Percentiles rank a stretch among this genome's conserved stretches.
Evolutionary conservation across 2,329 filamentous ascomycete genomes (phyloP).

Genomic region (Cadophora sp.): DNA sequence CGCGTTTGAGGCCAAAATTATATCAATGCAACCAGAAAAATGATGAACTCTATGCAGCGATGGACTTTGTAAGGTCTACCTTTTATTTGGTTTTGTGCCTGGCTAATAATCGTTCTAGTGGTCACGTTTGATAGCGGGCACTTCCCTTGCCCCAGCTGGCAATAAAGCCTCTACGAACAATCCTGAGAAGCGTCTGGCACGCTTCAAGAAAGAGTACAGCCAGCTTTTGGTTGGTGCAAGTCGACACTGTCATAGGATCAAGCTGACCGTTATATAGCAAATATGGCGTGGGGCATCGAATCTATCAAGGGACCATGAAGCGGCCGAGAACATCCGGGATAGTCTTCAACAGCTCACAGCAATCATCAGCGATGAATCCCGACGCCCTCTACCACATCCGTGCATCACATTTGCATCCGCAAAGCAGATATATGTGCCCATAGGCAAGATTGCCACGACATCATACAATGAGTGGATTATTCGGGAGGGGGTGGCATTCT

Average conservation of each 20-base stretch:
- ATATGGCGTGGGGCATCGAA: conserved; percentile 68
- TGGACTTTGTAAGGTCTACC: conserved; percentile 42
- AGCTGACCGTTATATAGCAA: conserved; percentile 48
- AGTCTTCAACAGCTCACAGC: conserved; percentile 67
- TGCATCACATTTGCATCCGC: conserved; percentile 87
- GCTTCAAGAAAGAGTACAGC: conserved; percentile 71
- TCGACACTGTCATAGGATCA: not conserved
- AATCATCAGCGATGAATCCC: conserved; percentile 87
- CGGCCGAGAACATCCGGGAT: conserved; percentile 67
- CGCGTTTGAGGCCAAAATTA: conserved; percentile 24
- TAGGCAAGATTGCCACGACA: conserved; percentile 86
- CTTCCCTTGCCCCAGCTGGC: conserved; percentile 60
- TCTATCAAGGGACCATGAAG: conserved; percentile 64
- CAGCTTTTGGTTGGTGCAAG: conserved; percentile 53
- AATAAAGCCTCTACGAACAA: conserved; percentile 67
- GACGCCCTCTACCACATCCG: conserved; percentile 85
- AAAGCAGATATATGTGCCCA: conserved; percentile 87
- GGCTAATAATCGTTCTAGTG: conserved; percentile 53
- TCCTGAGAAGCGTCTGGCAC: conserved; percentile 67
- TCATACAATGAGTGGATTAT: conserved; percentile 88
- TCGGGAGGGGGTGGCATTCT: conserved; percentile 82
- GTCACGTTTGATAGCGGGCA: conserved; percentile 70
- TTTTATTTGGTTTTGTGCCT: not conserved
- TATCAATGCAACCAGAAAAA: conserved; percentile 31
- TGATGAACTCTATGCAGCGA: conserved; percentile 34